A percentile compares a stretch with the other conserved stretches of the same genome.
Conservation (phyloP, 192 early-diverging fungal genomes). For the Lunasporangiospora selenospora region DNA sequence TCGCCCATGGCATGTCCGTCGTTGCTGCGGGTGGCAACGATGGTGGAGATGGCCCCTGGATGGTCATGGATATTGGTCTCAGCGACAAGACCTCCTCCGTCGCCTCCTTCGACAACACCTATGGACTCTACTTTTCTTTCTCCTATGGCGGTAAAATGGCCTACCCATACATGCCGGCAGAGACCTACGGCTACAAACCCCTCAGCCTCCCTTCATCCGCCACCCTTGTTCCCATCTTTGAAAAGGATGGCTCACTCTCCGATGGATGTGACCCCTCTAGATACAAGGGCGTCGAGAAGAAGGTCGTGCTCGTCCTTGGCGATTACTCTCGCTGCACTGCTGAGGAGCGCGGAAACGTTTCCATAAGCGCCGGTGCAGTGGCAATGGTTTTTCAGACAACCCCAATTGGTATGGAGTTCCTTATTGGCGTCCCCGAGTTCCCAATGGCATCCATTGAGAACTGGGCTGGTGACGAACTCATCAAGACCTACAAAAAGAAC, state of each 20-base stretch:
- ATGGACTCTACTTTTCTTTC: slow-evolving; percentile 23
- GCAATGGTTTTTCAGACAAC: slow-evolving; percentile 1
- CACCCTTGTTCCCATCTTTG: no score
- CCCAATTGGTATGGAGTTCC: slow-evolving; percentile 25
- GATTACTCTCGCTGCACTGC: slow-evolving; percentile 21
- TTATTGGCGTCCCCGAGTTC: slow-evolving; percentile 19
- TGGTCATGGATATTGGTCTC: slow-evolving; percentile 63
- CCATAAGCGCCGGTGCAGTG: slow-evolving; percentile 10
- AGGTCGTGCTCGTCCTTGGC: slow-evolving; percentile 25
- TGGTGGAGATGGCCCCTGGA: slow-evolving; percentile 65
- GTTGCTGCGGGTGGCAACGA: slow-evolving; percentile 80
- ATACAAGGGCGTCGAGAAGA: slow-evolving; percentile 20
- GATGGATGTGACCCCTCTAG: slow-evolving; percentile 14
- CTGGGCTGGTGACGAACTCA: slow-evolving; percentile 40
- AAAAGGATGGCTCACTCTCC: slow-evolving; percentile 16
- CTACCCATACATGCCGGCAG: no score
- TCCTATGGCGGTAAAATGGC: slow-evolving; percentile 16
- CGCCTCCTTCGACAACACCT: slow-evolving; percentile 62
- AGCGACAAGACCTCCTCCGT: slow-evolving; percentile 63
- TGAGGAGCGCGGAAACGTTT: no score
- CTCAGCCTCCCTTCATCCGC: no score
- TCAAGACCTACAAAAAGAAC: slow-evolving; percentile 19
- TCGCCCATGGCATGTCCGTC: slow-evolving; percentile 62
- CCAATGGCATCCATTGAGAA: slow-evolving; percentile 41
- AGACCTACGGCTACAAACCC: no score